Conservation (phyloP, 139 green algal species). For the Picochlorum sp. region DNA sequence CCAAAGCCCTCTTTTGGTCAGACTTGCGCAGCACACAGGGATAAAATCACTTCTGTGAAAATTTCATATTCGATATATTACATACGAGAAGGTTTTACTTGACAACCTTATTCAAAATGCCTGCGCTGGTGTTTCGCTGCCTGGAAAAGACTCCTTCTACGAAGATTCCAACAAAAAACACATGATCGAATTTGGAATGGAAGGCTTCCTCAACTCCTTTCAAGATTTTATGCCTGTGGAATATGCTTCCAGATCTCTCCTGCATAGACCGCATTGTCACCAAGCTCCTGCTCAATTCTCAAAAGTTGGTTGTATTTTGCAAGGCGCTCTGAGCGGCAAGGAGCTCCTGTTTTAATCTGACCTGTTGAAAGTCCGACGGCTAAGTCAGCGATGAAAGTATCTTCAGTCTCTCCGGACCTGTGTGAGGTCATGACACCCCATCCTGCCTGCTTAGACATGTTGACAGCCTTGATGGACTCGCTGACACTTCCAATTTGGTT, state of each 20-base stretch:
- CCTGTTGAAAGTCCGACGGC: slow-evolving; percentile 90
- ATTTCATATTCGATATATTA: too few species aligned
- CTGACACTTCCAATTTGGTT: slow-evolving; percentile 81
- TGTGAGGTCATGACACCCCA: slow-evolving; percentile 98
- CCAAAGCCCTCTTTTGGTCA: too few species aligned
- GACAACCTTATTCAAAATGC: too few species aligned
- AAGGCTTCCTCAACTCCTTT: neutral
- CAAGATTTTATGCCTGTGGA: slow-evolving; percentile 7
- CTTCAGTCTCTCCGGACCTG: slow-evolving; percentile 90
- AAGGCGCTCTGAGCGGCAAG: slow-evolving; percentile 89
- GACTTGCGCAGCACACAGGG: too few species aligned
- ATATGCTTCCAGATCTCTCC: slow-evolving; percentile 65
- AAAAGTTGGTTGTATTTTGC: slow-evolving; percentile 99
- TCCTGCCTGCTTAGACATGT: slow-evolving; percentile 85
- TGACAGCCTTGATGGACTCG: slow-evolving; percentile 92
- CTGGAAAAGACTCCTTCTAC: too few species aligned
- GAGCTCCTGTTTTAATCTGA: slow-evolving; percentile 99
- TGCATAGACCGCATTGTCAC: slow-evolving; percentile 64
- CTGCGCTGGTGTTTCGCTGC: too few species aligned
- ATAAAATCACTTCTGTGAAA: too few species aligned
- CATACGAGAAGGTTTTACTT: too few species aligned
- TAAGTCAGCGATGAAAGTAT: slow-evolving; percentile 98
- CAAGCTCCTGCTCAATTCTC: slow-evolving; percentile 94
- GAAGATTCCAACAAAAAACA: too few species aligned
- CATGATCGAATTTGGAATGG: too few species aligned